A percentile compares a stretch with the other conserved stretches of the same genome.
Evolutionary conservation across 495 filamentous ascomycete genomes (phyloP).

Genomic region (Durotheca rogersii): DNA sequence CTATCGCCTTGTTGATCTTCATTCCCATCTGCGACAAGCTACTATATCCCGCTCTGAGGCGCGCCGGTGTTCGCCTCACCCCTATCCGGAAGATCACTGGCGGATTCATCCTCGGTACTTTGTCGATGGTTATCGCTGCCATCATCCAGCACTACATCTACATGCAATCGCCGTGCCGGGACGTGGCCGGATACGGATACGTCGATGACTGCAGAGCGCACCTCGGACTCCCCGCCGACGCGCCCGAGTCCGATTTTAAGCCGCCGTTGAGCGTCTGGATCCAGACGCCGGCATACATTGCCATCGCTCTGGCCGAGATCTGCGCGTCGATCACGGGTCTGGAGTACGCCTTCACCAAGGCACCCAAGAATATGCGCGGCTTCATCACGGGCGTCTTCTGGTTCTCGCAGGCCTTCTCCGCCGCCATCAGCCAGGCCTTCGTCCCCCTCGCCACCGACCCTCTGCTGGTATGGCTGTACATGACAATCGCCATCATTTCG

Average conservation of each 20-base stretch:
- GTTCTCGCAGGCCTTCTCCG: constrained; percentile 68
- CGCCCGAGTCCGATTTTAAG: constrained; percentile 31
- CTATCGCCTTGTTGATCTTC: constrained; percentile 73
- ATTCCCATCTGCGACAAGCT: constrained; percentile 72
- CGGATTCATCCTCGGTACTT: constrained; percentile 62
- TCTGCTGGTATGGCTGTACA: constrained; percentile 65
- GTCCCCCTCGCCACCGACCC: constrained; percentile 66
- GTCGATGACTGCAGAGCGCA: constrained; percentile 43
- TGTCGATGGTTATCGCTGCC: constrained; percentile 65
- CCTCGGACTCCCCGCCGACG: constrained; percentile 13
- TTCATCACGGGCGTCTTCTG: constrained; percentile 67
- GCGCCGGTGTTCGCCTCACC: constrained; percentile 62
- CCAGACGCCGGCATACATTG: constrained; percentile 23
- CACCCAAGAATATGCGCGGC: constrained; percentile 74
- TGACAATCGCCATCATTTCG: constrained; percentile 60
- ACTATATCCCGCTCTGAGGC: constrained; percentile 68
- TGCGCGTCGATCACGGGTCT: constrained; percentile 50
- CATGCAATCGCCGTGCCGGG: constrained; percentile 58
- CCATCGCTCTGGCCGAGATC: constrained; percentile 35
- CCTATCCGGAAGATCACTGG: constrained; percentile 72
- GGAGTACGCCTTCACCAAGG: constrained; percentile 77
- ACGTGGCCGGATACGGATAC: constrained; percentile 34
- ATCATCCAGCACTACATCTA: constrained; percentile 74
- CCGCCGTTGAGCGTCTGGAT: constrained; percentile 47
- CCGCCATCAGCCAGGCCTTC: constrained; percentile 70